Percentiles rank a stretch among this genome's conserved stretches.
These are phyloP conservation scores for Fraxinus ornus DNA, from an alignment of 305 asterid species.

Conservation along the genomic window DNA sequence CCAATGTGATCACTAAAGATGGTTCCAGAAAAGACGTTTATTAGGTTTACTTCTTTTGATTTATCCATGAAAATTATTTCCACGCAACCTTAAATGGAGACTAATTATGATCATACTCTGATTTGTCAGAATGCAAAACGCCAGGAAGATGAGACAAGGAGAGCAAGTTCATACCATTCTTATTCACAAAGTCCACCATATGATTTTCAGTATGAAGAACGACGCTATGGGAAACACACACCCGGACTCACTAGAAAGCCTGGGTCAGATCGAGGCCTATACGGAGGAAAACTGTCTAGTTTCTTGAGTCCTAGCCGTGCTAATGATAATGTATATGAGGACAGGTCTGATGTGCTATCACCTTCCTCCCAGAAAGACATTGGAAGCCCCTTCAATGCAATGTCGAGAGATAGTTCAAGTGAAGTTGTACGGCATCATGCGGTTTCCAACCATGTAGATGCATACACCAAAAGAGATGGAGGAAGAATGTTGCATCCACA, in stretches of 20 bases:
- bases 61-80: constrained; percentile 10
- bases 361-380: constrained; percentile 54
- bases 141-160: constrained; percentile 68
- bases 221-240: constrained; percentile 71
- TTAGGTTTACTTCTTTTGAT: constrained; percentile 18
- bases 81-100: constrained; percentile 14
- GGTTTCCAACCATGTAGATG: constrained; percentile 7
- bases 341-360: constrained; percentile 47
- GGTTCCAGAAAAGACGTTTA: constrained; percentile 19
- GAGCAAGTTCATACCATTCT: constrained; percentile 95
- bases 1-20: constrained; percentile 16
- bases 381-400: constrained; percentile 62
- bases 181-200: constrained; percentile 96
- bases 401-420: constrained; percentile 50
- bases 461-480: constrained; percentile 25
- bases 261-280: constrained; percentile 86
- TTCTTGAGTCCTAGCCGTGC: constrained; percentile 69
- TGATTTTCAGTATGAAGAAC: constrained; percentile 94
- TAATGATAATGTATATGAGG: constrained; percentile 52
- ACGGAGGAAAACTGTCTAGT: constrained; percentile 70
- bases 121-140: constrained; percentile 56
- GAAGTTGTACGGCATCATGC: constrained; percentile 34
- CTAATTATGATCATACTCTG: constrained; percentile 33
- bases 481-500: constrained; percentile 41
- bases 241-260: constrained; percentile 70